Evolutionary conservation across 768 basidiomycete genomes (phyloP), one percentile per base, ranked within the genome.

Genomic region (Lentinula aciculospora): DNA sequence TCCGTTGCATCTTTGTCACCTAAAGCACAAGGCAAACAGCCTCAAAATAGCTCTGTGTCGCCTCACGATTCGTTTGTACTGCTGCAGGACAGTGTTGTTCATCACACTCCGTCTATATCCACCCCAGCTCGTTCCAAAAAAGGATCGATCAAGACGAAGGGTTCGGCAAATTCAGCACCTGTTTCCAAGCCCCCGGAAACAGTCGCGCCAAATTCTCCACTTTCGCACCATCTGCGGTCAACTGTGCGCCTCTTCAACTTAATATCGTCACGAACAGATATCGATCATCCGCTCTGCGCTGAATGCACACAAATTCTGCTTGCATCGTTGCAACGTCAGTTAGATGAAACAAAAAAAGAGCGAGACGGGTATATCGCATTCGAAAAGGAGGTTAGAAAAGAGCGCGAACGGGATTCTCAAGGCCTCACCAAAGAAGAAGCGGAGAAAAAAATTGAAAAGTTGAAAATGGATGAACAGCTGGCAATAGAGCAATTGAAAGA

Each of bases 291-390:
- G 4, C 79, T 99, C 7, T 99, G 97, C 69, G 84, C 89, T 0
- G 96, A 98, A 66, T 99, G 97, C 71, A 92, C 94, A 3, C 86
- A 90, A 65, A 80, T 88, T 48, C 72, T 98, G 32, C 81, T 95
- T 29, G 76, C 76, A 1, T 83, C 83, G 25, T 81, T 98, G 31
- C 85, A 89, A 63, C 80, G 81, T 46, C 86, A 93, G 66, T 77
- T 96, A 15, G 93, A 96, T 58, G 94, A 97, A 74, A 88, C 89
- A 2, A 92, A 86, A 73, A 89, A 86, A 67, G 94, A 97, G 67
- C 76, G 94, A 58, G 94, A 97, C 63, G 93, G 92, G 0, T 97
- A 96, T 68, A 85, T 93, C 61, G 90, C 92, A 0, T 98, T 95
- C 66, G 94, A 96, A 70, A 88, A 87, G 68, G 91, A 94, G 61